These are phyloP conservation scores for Pseudotulostoma volvatum DNA, from an alignment of 495 filamentous ascomycete species.

Conservation along the genomic window DNA sequence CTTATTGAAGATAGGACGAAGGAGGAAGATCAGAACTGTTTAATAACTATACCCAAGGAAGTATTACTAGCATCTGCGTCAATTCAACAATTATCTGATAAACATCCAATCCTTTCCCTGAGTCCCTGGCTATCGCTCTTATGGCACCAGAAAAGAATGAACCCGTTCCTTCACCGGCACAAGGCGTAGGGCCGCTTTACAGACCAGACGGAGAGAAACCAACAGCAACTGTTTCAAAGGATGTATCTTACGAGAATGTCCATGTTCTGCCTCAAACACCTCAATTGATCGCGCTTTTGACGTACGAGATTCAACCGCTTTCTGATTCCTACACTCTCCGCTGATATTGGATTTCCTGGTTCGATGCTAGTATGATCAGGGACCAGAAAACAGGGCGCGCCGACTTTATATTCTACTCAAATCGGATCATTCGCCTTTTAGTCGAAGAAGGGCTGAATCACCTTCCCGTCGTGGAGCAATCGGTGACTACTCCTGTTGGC, in stretches of 20 bases:
- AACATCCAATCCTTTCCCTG: too few relatives aligned
- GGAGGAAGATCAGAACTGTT: too few relatives aligned
- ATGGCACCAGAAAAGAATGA: slow-evolving; percentile 11
- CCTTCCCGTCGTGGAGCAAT: slow-evolving; percentile 74
- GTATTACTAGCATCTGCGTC: too few relatives aligned
- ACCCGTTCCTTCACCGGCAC: slow-evolving; percentile 38
- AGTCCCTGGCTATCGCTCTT: too few relatives aligned
- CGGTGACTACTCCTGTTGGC: slow-evolving; percentile 80
- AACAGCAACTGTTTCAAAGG: slow-evolving; percentile 74
- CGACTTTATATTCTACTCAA: slow-evolving; percentile 98
- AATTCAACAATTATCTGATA: too few relatives aligned
- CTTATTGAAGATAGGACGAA: too few relatives aligned
- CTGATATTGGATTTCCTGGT: slow-evolving; percentile 3
- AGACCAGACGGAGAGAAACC: slow-evolving; percentile 63
- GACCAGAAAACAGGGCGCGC: slow-evolving; percentile 76
- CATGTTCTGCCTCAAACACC: slow-evolving; percentile 83
- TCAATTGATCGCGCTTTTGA: slow-evolving; percentile 89
- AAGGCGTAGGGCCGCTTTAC: slow-evolving; percentile 67
- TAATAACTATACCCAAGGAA: too few relatives aligned
- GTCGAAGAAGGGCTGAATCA: slow-evolving; percentile 97
- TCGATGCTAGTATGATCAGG: slow-evolving; percentile 65
- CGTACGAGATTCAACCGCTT: too few relatives aligned
- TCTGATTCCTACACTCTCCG: slow-evolving; percentile 1
- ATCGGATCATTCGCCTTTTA: slow-evolving; percentile 92
- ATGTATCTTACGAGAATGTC: slow-evolving; percentile 71